Evolutionary conservation across 2,329 filamentous ascomycete genomes (phyloP), one percentile per base, ranked within the genome.

Genomic region (Bertia moriformis): DNA sequence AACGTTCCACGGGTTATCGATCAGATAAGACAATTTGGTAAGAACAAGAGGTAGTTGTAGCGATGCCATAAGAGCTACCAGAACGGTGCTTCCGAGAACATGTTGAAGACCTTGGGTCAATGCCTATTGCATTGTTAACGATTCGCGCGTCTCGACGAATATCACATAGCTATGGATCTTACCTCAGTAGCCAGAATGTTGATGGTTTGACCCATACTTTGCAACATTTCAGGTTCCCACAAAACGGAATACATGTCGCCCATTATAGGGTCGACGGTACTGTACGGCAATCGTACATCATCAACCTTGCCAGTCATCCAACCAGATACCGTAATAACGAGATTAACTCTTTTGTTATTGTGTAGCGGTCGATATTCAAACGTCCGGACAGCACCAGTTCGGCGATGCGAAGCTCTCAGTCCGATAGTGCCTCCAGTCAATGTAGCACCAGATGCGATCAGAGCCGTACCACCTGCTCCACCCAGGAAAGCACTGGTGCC

Each of bases 231-330:
- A 3, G 91, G 93, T 58, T 98, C 91, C 88, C 91, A 98, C 42
- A 93, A 67, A 10, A 98, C 80, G 1, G 89, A 95, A 61, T 98
- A 98, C 14, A 98, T 78, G 54, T 98, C 91, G 12, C 91, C 91
- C 91, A 98, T 98, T 45, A 96, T 75, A 1, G 93, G 86, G 56
- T 98, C 88, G 4, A 98, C 82, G 0, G 93, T 98, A 62, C 87
- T 95, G 59, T 83, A 98, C 4, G 91, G 91, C 51, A 98, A 62
- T 43, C 91, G 83, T 38, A 98, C 88, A 56, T 98, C 91, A 60
- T 98, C 91, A 39, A 93, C 79, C 54, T 93, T 96, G 51, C 93
- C 91, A 30, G 86, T 95, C 83, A 98, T 93, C 91, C 91, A 98
- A 3, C 91, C 91, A 0, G 89, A 87, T 19, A 98, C 76, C 0